These are phyloP conservation scores for Lichtheimia ramosa DNA, from an alignment of 371 early-diverging fungal species.

Conservation along the genomic window DNA sequence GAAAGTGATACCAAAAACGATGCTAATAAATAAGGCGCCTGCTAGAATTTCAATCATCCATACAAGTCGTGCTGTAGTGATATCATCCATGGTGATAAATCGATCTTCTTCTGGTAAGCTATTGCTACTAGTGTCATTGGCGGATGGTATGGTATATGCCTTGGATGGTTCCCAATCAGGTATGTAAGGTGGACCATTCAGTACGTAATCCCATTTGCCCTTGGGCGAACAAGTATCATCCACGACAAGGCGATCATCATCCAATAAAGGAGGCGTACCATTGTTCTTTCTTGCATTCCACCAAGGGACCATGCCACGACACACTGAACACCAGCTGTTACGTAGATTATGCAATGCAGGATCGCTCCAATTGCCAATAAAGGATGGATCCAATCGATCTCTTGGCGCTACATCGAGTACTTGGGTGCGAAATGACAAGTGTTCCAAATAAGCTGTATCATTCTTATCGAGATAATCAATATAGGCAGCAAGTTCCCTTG, in stretches of 20 bases:
- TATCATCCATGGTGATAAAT: background rate
- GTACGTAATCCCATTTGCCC: slow-evolving; percentile 40
- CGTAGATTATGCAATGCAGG: slow-evolving; percentile 13
- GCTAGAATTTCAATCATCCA: slow-evolving; percentile 4
- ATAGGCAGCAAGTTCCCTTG: slow-evolving; percentile 38
- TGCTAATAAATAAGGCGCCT: background rate
- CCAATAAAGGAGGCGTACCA: background rate
- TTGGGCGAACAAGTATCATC: slow-evolving; percentile 22
- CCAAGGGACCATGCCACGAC: slow-evolving; percentile 33
- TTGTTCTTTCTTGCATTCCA: slow-evolving; percentile 21
- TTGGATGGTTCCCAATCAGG: slow-evolving; percentile 9
- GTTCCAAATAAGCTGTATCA: slow-evolving; percentile 37
- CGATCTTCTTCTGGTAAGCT: too few species aligned
- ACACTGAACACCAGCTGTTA: slow-evolving; percentile 36
- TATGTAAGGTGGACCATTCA: slow-evolving; percentile 26
- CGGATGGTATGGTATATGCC: background rate
- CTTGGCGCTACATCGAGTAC: slow-evolving; percentile 23
- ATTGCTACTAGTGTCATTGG: background rate
- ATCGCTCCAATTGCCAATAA: slow-evolving; percentile 35
- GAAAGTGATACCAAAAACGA: too few species aligned
- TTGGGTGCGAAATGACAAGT: slow-evolving; percentile 27
- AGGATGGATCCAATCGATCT: slow-evolving; percentile 28
- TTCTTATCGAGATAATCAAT: slow-evolving; percentile 32
- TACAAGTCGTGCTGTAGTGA: background rate
- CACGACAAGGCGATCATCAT: slow-evolving; percentile 17